Percentiles rank a stretch among this genome's conserved stretches.
These are phyloP conservation scores for Capsicum pubescens DNA, from an alignment of 257 asterid species.

Conservation along the genomic window DNA sequence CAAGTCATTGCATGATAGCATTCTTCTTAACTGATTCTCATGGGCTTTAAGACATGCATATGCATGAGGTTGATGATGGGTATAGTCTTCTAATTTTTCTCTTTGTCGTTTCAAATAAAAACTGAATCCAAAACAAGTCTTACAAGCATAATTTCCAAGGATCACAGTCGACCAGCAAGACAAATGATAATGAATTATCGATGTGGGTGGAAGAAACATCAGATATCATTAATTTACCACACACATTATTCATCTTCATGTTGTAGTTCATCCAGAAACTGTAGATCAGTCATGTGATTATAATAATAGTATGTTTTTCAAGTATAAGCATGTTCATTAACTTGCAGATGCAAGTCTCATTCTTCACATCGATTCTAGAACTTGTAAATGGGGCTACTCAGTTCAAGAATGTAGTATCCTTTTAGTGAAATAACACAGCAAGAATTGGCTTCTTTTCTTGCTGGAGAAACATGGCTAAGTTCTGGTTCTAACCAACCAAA, in stretches of 20 bases:
- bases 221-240: not conserved
- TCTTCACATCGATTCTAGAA: not conserved
- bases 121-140: not conserved
- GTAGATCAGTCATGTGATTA: not conserved
- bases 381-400: not conserved
- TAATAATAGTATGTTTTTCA: not conserved
- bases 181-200: not conserved
- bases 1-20: not conserved
- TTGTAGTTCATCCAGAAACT: not conserved
- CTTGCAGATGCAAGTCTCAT: not conserved
- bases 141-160: slow-evolving; percentile 17
- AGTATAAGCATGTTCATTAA: not conserved
- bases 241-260: not conserved
- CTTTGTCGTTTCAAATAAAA: not conserved
- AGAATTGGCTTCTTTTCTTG: not conserved
- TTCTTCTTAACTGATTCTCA: not conserved
- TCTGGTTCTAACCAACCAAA: not conserved
- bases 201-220: not conserved
- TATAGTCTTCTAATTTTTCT: not conserved
- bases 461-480: not conserved
- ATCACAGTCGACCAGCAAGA: slow-evolving; percentile 18
- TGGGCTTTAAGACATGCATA: not conserved
- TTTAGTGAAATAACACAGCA: not conserved
- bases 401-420: not conserved
- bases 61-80: not conserved